A percentile compares a stretch with the other conserved stretches of the same genome.
Evolutionary conservation across 495 filamentous ascomycete genomes (phyloP).

Genomic region (Xeromyces bisporus): DNA sequence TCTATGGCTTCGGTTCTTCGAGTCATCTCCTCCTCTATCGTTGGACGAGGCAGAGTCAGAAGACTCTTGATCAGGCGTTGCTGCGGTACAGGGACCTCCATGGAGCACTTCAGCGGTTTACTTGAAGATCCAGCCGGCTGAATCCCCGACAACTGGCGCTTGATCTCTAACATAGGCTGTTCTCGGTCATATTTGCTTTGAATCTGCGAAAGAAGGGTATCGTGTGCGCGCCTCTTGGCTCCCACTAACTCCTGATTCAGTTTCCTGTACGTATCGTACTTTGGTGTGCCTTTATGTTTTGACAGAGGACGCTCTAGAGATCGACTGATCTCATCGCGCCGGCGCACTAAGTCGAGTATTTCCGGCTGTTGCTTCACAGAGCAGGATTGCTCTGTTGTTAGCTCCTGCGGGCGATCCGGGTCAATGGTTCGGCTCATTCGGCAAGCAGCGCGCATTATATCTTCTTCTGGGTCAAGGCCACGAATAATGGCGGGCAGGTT

Average conservation of each 20-base stretch:
- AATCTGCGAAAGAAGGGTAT: constrained; percentile 12
- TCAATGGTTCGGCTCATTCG: constrained; percentile 18
- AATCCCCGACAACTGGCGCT: constrained; percentile 8
- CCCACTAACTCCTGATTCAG: constrained; percentile 11
- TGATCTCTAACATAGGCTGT: constrained; percentile 14
- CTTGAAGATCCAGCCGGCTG: constrained; percentile 8
- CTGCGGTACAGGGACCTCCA: constrained; percentile 8
- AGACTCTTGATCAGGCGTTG: constrained; percentile 17
- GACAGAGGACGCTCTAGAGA: constrained; percentile 6
- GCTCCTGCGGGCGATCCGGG: constrained; percentile 13
- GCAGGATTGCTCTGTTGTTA: constrained; percentile 12
- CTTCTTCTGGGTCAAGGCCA: constrained; percentile 14
- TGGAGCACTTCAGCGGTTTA: constrained; percentile 10
- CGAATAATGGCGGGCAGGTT: constrained; percentile 16
- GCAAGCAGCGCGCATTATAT: constrained; percentile 15
- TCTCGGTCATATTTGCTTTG: constrained; percentile 12
- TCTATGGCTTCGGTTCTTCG: constrained; percentile 16
- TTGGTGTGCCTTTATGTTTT: constrained; percentile 6
- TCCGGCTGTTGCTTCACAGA: constrained; percentile 13
- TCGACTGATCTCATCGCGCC: constrained; percentile 8
- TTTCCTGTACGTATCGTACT: constrained; percentile 12
- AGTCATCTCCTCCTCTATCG: constrained; percentile 16
- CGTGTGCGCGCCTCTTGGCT: constrained; percentile 8
- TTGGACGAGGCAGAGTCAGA: constrained; percentile 13
- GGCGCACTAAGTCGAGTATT: constrained; percentile 8